Evolutionary conservation across 1,139 yeast genomes (phyloP).

Genomic region (Taphrina deformans): DNA sequence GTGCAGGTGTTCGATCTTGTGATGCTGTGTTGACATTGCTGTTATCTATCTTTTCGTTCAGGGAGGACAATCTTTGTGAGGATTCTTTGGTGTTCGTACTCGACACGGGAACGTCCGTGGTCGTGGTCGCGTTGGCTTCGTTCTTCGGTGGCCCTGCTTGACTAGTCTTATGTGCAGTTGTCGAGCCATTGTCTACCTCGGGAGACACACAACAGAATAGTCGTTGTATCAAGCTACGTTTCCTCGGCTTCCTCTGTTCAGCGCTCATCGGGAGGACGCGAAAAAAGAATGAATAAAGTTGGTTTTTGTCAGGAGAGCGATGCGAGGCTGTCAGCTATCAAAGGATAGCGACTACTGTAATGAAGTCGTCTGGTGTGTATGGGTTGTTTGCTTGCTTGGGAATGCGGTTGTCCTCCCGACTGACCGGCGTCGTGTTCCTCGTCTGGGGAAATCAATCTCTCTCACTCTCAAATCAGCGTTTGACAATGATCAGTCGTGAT

Average conservation of each 20-base stretch:
- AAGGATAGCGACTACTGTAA: background rate
- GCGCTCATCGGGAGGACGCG: conserved; percentile 9
- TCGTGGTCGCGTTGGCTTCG: background rate
- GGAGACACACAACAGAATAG: conserved; percentile 10
- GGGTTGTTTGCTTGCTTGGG: background rate
- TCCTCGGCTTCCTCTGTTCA: conserved; percentile 5
- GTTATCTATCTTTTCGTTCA: background rate
- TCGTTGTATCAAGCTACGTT: background rate
- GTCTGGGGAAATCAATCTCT: no score
- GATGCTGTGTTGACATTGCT: background rate
- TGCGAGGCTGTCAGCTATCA: background rate
- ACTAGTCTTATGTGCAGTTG: background rate
- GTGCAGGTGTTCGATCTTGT: background rate
- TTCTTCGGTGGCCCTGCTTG: background rate
- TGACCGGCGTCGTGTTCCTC: background rate
- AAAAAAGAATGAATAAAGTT: conserved; percentile 9
- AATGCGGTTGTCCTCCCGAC: background rate
- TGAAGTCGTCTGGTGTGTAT: background rate
- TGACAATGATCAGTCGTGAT: background rate
- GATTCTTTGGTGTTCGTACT: background rate
- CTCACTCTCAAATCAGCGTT: no score
- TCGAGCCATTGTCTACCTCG: background rate
- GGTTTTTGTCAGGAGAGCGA: background rate
- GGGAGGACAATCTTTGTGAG: background rate
- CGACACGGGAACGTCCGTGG: background rate